These are phyloP conservation scores for Chaetomium sp. DNA, from an alignment of 2,329 filamentous ascomycete genomes.

Conservation along the genomic window DNA sequence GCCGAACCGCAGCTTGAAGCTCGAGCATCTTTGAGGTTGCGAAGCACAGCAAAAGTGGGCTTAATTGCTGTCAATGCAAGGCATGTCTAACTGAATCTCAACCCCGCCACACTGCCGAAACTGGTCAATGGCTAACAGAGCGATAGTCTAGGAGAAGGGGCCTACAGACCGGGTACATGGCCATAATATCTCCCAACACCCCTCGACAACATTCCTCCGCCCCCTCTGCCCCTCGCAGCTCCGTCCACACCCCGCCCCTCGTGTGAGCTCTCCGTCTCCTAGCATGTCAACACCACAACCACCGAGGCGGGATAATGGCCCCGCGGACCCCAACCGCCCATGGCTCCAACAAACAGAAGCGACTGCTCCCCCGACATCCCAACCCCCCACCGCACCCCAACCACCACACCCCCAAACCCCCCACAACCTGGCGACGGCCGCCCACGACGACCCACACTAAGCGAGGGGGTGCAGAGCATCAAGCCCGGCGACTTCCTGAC, in stretches of 20 bases:
- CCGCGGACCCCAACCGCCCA: slow-evolving; percentile 25
- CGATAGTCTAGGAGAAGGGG: not conserved
- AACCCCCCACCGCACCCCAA: not conserved
- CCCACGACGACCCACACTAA: slow-evolving; percentile 42
- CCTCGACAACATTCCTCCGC: not conserved
- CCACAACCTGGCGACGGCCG: not conserved
- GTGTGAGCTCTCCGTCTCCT: not conserved
- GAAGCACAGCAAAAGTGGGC: not conserved
- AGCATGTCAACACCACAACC: slow-evolving; percentile 25
- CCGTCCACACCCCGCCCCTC: not conserved
- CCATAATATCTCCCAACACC: not conserved
- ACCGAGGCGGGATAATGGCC: slow-evolving; percentile 6
- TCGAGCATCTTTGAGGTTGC: slow-evolving; percentile 15
- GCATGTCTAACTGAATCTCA: not conserved
- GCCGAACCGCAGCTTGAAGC: slow-evolving; percentile 20
- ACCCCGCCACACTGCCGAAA: not conserved
- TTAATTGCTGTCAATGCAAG: not conserved
- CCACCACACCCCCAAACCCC: slow-evolving; percentile 13
- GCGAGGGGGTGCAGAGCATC: slow-evolving; percentile 68
- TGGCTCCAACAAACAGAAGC: slow-evolving; percentile 23
- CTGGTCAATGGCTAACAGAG: not conserved
- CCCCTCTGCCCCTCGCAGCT: not conserved
- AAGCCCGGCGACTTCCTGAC: slow-evolving; percentile 69
- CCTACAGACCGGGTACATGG: not conserved
- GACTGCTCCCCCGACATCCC: not conserved